Conservation (phyloP, 129 eudicot genomes). For the Artemisia argyi region DNA sequence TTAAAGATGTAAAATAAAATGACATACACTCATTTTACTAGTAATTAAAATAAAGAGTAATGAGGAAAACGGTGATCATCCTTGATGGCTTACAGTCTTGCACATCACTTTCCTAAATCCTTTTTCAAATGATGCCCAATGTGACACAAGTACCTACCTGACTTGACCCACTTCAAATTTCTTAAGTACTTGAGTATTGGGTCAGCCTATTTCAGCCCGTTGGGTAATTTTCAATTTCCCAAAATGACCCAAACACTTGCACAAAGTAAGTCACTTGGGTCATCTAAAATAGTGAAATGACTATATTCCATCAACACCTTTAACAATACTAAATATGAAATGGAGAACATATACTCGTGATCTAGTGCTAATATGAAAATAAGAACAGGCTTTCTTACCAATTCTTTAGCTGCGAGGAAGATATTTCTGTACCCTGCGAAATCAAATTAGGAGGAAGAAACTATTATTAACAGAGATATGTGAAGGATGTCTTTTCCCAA, state of each 20-base stretch:
- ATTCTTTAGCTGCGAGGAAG: conserved; percentile 85
- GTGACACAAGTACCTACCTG: not conserved
- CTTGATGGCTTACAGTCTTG: not conserved
- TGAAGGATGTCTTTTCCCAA: not conserved
- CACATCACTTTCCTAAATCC: not conserved
- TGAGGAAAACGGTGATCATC: not conserved
- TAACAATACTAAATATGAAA: not conserved
- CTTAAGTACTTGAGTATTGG: too few relatives aligned
- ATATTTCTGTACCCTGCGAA: conserved; percentile 87
- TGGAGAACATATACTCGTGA: too few relatives aligned
- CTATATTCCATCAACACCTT: conserved; percentile 3
- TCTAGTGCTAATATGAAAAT: conserved; percentile 16
- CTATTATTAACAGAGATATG: not conserved
- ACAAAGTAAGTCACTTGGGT: conserved; percentile 2
- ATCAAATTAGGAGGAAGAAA: conserved; percentile 21
- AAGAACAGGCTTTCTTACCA: conserved; percentile 51
- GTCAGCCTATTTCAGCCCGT: not conserved
- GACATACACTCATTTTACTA: not conserved
- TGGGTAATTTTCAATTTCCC: not conserved
- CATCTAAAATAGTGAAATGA: not conserved
- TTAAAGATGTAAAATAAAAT: too few relatives aligned
- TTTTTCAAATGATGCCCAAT: conserved; percentile 1
- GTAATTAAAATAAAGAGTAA: not conserved
- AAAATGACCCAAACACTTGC: not conserved
- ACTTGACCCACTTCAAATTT: not conserved